phyloP scores from a whole-genome alignment of 208 protist species.

The Leishmania arabica region DNA sequence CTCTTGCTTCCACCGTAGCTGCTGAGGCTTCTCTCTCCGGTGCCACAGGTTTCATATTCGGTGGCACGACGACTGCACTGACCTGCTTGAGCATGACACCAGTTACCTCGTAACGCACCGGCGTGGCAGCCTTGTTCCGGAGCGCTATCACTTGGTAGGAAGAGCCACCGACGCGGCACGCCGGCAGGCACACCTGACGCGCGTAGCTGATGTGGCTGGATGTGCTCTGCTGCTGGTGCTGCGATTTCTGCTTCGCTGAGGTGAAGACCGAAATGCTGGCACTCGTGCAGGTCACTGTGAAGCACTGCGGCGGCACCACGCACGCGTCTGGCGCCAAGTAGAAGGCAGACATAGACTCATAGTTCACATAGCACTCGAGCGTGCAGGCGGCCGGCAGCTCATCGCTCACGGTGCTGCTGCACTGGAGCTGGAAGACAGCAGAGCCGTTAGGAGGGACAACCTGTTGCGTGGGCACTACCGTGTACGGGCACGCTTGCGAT shows the following conservation, averaged over 20 bases:
- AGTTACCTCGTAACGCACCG: constrained; percentile 49
- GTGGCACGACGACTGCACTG: constrained; percentile 41
- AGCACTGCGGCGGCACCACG: constrained; percentile 83
- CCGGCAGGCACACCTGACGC: constrained; percentile 51
- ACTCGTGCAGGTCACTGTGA: constrained; percentile 58
- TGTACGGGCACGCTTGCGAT: constrained; percentile 39
- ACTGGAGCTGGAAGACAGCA: constrained; percentile 30
- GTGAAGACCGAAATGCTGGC: background rate
- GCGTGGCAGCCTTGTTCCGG: constrained; percentile 57
- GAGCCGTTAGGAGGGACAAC: constrained; percentile 56
- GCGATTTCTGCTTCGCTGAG: constrained; percentile 2
- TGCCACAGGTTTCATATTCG: constrained; percentile 2
- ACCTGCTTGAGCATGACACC: constrained; percentile 47
- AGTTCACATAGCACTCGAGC: constrained; percentile 93
- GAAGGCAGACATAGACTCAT: constrained; percentile 86
- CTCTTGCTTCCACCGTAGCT: background rate
- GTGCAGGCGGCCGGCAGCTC: constrained; percentile 14
- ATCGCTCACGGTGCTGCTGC: constrained; percentile 11
- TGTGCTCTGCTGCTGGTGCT: constrained; percentile 2
- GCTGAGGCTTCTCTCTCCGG: background rate
- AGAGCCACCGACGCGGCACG: constrained; percentile 39
- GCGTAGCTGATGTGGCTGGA: constrained; percentile 11
- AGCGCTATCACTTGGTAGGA: constrained; percentile 69
- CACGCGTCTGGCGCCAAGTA: constrained; percentile 60
- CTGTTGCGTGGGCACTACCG: constrained; percentile 52